A percentile compares a stretch with the other conserved stretches of the same genome.
Evolutionary conservation across 2,329 filamentous ascomycete genomes (phyloP).

Genomic region (Penicillium decumbens): DNA sequence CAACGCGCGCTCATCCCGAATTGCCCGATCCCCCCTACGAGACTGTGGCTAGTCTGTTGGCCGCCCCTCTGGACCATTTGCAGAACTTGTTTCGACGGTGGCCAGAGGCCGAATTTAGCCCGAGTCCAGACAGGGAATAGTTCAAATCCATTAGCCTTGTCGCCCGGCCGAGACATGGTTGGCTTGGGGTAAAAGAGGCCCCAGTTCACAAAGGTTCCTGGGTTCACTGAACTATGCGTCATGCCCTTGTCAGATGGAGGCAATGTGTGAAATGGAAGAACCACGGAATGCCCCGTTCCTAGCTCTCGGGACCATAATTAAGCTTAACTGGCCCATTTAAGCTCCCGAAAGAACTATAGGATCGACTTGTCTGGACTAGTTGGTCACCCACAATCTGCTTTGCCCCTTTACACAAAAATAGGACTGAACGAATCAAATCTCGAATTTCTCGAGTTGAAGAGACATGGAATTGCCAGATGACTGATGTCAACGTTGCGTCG

Average conservation of each 20-base stretch:
- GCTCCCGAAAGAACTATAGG: not conserved
- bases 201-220: not conserved
- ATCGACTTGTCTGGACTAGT: not conserved
- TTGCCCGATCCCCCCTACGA: slow-evolving; percentile 54
- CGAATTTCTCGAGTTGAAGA: not conserved
- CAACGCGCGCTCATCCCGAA: slow-evolving; percentile 50
- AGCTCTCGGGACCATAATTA: not conserved
- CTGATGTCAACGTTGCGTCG: slow-evolving; percentile 15
- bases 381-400: not conserved
- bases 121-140: slow-evolving; percentile 5
- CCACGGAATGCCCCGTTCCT: not conserved
- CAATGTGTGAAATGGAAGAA: not conserved
- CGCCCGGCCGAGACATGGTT: not conserved
- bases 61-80: slow-evolving; percentile 55
- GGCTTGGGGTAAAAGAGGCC: not conserved
- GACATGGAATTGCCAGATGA: not conserved
- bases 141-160: not conserved
- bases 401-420: not conserved
- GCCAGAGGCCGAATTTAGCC: slow-evolving; percentile 30
- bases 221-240: not conserved
- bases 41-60: slow-evolving; percentile 51
- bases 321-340: not conserved
- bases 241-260: slow-evolving; percentile 5
- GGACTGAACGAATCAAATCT: not conserved
- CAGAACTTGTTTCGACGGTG: slow-evolving; percentile 55